Evolutionary conservation across 257 asterid genomes (phyloP), one percentile per base, ranked within the genome.

Genomic region (Ocimum tenuiflorum): DNA sequence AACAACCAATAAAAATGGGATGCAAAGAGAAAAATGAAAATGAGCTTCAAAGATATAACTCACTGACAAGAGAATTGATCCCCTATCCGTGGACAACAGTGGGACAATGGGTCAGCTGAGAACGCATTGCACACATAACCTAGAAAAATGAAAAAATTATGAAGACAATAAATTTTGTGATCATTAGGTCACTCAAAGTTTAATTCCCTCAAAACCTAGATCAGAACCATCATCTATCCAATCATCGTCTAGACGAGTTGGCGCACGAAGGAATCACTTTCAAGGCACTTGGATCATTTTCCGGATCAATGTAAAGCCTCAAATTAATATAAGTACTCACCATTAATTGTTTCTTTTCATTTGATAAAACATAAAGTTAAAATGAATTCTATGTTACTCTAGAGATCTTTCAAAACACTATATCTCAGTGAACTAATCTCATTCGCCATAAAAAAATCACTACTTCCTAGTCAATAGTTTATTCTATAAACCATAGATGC

Each of bases 11-110:
- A 22, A 24, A 24, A 35, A 50, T 15, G 31, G 48, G 45, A 47
- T 55, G 13, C 20, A 46, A 57, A 33, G 20, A 31, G 61, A 24
- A 20, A 56, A 17, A n/a, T 39, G 52, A 1, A 2, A 71, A 23
- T 41, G 60, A 57, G 71, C 61, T 53, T 45, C 39, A 50, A 65
- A 60, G 69, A 80, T 82, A 75, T 36, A 73, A 88, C 96, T 91
- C 88, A 91, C 97, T 81, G 85, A 80, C 98, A 91, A 70, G 98
- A 81, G 72, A 79, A 91, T 57, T 79, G 85, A 36, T 89, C 95
- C 78, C 88, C 82, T 61, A 76, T 83, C 17, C 35, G 42, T 3
- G 85, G 85, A 75, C 96, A 91, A 75, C 98, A 91, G 11, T 73
- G 88, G 52, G 91, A 72, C 47, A 70, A 71, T 17, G 89, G 92